Evolutionary conservation across 345 rosid genomes (phyloP).

Genomic region (Arabidopsis suecica): DNA sequence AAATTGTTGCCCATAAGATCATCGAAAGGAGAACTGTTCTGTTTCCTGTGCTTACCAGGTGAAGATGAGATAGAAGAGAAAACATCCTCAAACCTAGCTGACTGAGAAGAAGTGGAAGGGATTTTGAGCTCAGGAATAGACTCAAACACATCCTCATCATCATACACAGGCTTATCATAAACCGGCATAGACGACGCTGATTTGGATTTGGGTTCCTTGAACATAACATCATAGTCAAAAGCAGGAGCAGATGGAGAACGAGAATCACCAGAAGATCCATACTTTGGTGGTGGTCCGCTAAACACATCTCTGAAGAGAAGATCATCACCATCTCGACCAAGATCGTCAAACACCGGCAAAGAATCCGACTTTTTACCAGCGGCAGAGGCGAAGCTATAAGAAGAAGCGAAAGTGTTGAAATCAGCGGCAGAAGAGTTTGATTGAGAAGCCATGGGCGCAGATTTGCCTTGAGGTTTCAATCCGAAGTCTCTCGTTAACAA

Average conservation of each 20-base stretch:
- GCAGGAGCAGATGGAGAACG: constrained; percentile 37
- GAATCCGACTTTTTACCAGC: constrained; percentile 41
- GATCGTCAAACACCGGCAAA: constrained; percentile 55
- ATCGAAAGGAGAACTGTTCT: constrained; percentile 53
- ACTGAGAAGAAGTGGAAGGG: constrained; percentile 48
- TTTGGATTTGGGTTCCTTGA: constrained; percentile 49
- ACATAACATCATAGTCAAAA: constrained; percentile 59
- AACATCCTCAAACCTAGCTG: constrained; percentile 51
- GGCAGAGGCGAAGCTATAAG: constrained; percentile 45
- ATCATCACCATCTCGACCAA: constrained; percentile 30
- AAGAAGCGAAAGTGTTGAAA: constrained; percentile 36
- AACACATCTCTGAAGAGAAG: constrained; percentile 56
- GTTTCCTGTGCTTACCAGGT: constrained; percentile 41
- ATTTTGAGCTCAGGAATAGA: constrained; percentile 70
- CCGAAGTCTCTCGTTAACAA: constrained; percentile 66
- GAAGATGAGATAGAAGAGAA: constrained; percentile 48
- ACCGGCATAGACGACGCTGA: constrained; percentile 58
- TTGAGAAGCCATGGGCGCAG: constrained; percentile 76
- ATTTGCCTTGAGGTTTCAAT: constrained; percentile 74
- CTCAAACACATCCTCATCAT: constrained; percentile 72
- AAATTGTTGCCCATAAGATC: constrained; percentile 59
- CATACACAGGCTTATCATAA: constrained; percentile 73
- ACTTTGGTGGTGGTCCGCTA: constrained; percentile 61
- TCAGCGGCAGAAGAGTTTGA: constrained; percentile 39
- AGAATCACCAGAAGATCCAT: constrained; percentile 49